phyloP scores from a whole-genome alignment of 768 basidiomycete species.

The Tylopilus subfusipes region DNA sequence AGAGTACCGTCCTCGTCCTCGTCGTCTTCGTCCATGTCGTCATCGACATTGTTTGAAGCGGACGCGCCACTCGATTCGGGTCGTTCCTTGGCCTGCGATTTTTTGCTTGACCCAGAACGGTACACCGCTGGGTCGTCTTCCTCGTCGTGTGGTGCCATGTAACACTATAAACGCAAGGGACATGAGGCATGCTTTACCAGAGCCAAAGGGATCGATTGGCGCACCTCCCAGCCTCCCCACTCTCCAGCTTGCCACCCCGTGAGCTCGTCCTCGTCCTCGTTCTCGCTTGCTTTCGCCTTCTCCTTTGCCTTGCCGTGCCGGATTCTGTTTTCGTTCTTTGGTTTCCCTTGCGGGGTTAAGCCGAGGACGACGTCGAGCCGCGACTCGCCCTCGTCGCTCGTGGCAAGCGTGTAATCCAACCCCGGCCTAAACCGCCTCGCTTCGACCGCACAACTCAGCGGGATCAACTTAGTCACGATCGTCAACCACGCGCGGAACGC shows the following conservation, averaged over 20 bases:
- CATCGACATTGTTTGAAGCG: conserved; percentile 8
- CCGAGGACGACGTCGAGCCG: conserved; percentile 84
- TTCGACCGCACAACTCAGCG: conserved; percentile 68
- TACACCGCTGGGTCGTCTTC: conserved; percentile 96
- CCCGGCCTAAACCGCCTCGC: conserved; percentile 89
- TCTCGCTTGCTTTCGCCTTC: conserved; percentile 12
- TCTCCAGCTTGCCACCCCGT: conserved; percentile 67
- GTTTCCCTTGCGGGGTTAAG: conserved; percentile 63
- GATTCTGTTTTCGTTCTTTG: conserved; percentile 7
- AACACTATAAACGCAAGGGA: conserved; percentile 52
- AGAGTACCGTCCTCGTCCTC: conserved; percentile 68
- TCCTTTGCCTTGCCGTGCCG: conserved; percentile 31
- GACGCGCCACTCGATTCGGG: conserved; percentile 15
- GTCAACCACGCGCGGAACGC: conserved; percentile 93
- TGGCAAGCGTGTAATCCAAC: conserved; percentile 92
- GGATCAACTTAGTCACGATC: conserved; percentile 66
- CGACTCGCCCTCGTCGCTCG: conserved; percentile 77
- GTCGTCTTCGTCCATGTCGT: conserved; percentile 25
- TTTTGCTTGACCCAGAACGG: conserved; percentile 53
- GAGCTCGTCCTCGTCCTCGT: conserved; percentile 29
- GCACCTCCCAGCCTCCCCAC: conserved; percentile 94
- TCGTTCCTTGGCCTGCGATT: conserved; percentile 19
- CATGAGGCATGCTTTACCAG: neutral
- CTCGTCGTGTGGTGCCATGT: conserved; percentile 92
- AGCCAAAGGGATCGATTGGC: conserved; percentile 8